These are phyloP conservation scores for Protomyces inouyei DNA, from an alignment of 1,139 yeast genomes.

Conservation along the genomic window DNA sequence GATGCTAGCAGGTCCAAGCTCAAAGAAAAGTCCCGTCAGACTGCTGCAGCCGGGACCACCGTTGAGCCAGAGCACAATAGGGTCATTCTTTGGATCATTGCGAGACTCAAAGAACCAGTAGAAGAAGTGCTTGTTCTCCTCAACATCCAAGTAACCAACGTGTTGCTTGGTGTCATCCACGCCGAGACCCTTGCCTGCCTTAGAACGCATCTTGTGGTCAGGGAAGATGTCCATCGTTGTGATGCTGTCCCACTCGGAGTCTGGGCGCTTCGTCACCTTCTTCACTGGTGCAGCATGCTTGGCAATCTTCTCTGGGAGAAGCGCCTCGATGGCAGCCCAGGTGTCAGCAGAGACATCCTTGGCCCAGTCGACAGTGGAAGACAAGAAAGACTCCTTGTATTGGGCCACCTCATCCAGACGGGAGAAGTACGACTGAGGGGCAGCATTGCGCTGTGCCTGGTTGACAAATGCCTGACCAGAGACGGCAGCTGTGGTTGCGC, in stretches of 20 bases:
- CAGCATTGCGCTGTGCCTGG: neutral
- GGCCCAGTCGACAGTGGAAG: conserved; percentile 12
- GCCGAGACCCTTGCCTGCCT: conserved; percentile 51
- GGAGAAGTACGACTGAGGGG: neutral
- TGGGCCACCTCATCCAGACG: neutral
- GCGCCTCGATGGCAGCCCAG: conserved; percentile 20
- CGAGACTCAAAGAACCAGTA: conserved; percentile 87
- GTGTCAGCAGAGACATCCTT: conserved; percentile 14
- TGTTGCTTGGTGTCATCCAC: conserved; percentile 61
- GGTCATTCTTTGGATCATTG: conserved; percentile 81
- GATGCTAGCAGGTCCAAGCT: conserved; percentile 80
- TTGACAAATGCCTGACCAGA: neutral
- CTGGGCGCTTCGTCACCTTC: conserved; percentile 11
- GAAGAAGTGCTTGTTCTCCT: conserved; percentile 75
- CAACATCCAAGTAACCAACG: conserved; percentile 82
- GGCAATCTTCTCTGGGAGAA: conserved; percentile 31
- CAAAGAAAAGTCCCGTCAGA: conserved; percentile 83
- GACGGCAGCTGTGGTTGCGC: neutral
- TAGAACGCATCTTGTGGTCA: conserved; percentile 56
- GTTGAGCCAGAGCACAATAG: conserved; percentile 80
- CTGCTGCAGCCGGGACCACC: conserved; percentile 85
- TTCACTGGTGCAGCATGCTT: conserved; percentile 3
- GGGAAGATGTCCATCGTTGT: conserved; percentile 17
- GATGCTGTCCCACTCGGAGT: conserved; percentile 23
- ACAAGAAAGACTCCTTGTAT: conserved; percentile 10